phyloP scores from a whole-genome alignment of 1,284 basidiomycete species.

The Gymnopus androsaceus region DNA sequence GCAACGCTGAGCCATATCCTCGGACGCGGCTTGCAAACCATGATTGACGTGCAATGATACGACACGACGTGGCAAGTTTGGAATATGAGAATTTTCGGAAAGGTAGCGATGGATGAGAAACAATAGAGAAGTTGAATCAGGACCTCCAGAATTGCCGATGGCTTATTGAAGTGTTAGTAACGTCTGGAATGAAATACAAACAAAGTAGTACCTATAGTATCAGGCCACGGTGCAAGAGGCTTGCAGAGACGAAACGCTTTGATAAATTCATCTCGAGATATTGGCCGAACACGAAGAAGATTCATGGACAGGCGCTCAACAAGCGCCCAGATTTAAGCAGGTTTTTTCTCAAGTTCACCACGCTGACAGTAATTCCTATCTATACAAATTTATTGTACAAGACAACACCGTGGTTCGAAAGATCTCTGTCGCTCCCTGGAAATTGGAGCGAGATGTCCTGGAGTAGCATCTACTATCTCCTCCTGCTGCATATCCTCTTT shows the following conservation, averaged over 20 bases:
- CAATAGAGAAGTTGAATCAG: conserved; percentile 76
- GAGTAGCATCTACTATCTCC: no score
- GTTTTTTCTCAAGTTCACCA: no score
- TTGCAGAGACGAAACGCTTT: conserved; percentile 37
- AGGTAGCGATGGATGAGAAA: conserved; percentile 57
- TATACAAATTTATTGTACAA: no score
- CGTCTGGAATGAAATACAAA: not conserved
- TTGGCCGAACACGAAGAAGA: conserved; percentile 27
- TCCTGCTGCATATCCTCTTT: no score
- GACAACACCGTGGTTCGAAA: no score
- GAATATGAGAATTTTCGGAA: conserved; percentile 20
- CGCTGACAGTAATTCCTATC: no score
- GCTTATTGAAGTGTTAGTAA: conserved; percentile 37
- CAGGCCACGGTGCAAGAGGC: conserved; percentile 43
- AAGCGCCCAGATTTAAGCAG: no score
- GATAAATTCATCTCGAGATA: conserved; percentile 47
- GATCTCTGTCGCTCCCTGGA: no score
- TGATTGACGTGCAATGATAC: conserved; percentile 72
- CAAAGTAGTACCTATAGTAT: conserved; percentile 42
- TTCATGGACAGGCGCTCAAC: not conserved
- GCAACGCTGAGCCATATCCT: conserved; percentile 54
- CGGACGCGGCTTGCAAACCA: conserved; percentile 57
- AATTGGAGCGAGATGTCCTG: no score
- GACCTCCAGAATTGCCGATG: conserved; percentile 76
- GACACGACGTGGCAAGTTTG: conserved; percentile 32